Evolutionary conservation across 306 rosid genomes (phyloP).

Genomic region (Rosa chinensis): DNA sequence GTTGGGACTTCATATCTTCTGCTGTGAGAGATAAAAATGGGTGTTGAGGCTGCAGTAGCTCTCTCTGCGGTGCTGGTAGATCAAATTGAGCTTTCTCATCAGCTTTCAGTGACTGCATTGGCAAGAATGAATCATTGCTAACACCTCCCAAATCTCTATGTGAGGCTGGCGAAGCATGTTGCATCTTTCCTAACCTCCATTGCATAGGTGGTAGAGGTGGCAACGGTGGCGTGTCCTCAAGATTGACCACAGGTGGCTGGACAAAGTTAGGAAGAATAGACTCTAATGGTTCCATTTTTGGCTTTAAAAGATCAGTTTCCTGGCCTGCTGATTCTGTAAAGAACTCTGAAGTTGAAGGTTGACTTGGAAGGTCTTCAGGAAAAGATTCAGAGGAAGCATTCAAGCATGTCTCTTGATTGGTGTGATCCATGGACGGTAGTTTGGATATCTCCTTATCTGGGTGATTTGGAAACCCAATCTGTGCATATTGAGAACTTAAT

Average conservation of each 20-base stretch:
- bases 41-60: constrained; percentile 33
- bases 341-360: constrained; percentile 35
- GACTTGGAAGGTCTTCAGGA: constrained; percentile 35
- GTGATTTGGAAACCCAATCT: constrained; percentile 18
- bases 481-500: constrained; percentile 39
- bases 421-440: constrained; percentile 25
- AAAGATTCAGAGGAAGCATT: constrained; percentile 32
- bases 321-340: constrained; percentile 32
- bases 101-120: constrained; percentile 31
- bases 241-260: constrained; percentile 37
- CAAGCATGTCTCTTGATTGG: constrained; percentile 34
- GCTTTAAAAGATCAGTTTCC: constrained; percentile 33
- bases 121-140: constrained; percentile 32
- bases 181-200: constrained; percentile 82
- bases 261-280: constrained; percentile 38
- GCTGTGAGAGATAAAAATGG: constrained; percentile 40
- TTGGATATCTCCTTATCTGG: constrained; percentile 23
- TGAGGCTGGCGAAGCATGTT: constrained; percentile 38
- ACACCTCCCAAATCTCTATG: constrained; percentile 34
- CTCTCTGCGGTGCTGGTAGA: constrained; percentile 35
- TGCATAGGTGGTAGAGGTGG: constrained; percentile 99
- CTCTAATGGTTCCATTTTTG: constrained; percentile 34
- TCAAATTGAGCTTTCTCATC: constrained; percentile 44
- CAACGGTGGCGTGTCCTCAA: constrained; percentile 81
- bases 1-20: constrained; percentile 36